Conservation (phyloP, 2,329 filamentous ascomycete species). For the Chlorencoelia australis region DNA sequence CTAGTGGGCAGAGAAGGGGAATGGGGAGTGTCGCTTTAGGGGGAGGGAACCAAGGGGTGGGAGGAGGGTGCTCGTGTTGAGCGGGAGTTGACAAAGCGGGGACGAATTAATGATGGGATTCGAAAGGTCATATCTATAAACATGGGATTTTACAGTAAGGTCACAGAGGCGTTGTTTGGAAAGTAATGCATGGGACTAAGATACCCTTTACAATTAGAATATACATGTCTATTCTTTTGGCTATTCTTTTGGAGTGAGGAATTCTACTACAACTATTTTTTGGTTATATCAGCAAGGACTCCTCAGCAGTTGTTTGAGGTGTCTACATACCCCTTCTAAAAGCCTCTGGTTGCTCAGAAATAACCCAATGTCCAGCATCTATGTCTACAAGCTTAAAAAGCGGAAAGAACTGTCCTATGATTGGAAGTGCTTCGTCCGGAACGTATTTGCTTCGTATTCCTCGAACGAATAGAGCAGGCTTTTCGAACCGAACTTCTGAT, state of each 20-base stretch:
- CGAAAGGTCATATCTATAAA: too few species aligned
- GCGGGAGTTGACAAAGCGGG: background rate
- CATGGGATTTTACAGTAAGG: too few species aligned
- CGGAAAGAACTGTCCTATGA: conserved; percentile 75
- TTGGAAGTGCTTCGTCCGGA: conserved; percentile 68
- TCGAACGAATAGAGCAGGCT: conserved; percentile 71
- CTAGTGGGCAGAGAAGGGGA: conserved; percentile 18
- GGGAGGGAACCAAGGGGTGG: background rate
- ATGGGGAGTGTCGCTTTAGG: conserved; percentile 9
- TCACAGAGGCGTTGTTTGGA: conserved; percentile 8
- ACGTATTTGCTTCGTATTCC: conserved; percentile 72
- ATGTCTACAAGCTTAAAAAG: conserved; percentile 63
- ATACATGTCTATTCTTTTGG: conserved; percentile 18
- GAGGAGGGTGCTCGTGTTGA: conserved; percentile 6
- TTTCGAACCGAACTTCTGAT: conserved; percentile 56
- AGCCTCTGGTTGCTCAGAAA: conserved; percentile 74
- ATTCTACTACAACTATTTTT: conserved; percentile 50
- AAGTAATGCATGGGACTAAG: conserved; percentile 15
- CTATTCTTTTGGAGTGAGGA: conserved; percentile 42
- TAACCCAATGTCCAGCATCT: conserved; percentile 78
- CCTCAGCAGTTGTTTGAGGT: background rate
- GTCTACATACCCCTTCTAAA: conserved; percentile 58
- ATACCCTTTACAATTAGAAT: conserved; percentile 28
- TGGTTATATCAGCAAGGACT: conserved; percentile 7
- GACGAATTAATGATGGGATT: too few species aligned